These are phyloP conservation scores for Neolentinus lepideus DNA, from an alignment of 1,284 basidiomycete genomes.

Conservation along the genomic window DNA sequence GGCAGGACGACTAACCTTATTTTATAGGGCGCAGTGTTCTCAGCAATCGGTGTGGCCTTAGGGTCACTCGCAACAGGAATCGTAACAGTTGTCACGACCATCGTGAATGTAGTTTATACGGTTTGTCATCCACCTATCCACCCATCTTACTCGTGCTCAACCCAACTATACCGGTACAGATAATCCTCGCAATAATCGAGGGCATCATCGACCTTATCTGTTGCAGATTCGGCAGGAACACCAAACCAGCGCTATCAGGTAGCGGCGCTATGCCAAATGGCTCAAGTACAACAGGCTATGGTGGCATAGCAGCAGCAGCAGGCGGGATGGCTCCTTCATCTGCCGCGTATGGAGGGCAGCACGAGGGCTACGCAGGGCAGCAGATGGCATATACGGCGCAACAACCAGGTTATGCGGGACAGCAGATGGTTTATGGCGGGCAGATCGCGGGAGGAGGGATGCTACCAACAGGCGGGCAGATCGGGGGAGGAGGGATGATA, in stretches of 20 bases:
- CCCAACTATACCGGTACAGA: neutral
- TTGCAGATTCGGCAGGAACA: neutral
- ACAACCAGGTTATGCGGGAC: no score
- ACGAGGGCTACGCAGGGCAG: no score
- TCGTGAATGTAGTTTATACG: neutral
- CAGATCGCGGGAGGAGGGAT: neutral
- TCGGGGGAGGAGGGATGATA: neutral
- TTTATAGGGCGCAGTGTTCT: neutral
- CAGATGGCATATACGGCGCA: neutral
- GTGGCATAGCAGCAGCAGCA: no score
- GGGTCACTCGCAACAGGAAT: neutral
- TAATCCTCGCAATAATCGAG: neutral
- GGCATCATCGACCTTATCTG: neutral
- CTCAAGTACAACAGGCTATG: neutral
- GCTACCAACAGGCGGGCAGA: neutral
- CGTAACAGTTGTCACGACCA: neutral
- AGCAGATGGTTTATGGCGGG: no score
- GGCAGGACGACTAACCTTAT: no score
- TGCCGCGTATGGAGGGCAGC: no score
- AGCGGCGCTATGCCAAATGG: neutral
- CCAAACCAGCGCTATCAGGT: neutral
- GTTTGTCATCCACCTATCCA: neutral
- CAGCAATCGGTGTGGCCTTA: neutral
- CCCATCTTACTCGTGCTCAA: neutral
- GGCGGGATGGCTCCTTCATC: no score